phyloP scores from a whole-genome alignment of 2,329 filamentous ascomycete genomes.

The Aspergillus sergii region DNA sequence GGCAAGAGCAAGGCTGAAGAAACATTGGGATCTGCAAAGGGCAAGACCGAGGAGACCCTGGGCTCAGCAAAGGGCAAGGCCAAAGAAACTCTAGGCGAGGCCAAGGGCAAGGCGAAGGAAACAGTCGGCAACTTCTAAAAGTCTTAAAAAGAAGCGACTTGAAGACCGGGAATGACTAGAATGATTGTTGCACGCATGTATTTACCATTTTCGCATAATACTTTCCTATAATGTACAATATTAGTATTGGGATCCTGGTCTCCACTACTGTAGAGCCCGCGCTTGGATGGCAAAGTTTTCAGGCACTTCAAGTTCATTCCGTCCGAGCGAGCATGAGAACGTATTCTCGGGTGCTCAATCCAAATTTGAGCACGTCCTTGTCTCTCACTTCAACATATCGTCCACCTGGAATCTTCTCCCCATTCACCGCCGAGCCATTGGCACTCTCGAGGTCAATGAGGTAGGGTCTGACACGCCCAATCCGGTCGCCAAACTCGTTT shows the following conservation, averaged over 20 bases:
- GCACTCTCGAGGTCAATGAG: conserved; percentile 91
- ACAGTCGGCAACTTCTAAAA: conserved; percentile 16
- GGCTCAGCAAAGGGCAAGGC: conserved; percentile 21
- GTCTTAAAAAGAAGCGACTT: not conserved
- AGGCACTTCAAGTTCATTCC: conserved; percentile 13
- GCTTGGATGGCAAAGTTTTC: not conserved
- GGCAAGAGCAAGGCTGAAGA: conserved; percentile 17
- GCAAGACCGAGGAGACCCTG: conserved; percentile 18
- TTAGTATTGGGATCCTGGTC: not conserved
- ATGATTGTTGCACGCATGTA: not conserved
- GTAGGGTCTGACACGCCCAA: conserved; percentile 80
- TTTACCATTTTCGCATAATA: conserved; percentile 5
- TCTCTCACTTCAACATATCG: conserved; percentile 84
- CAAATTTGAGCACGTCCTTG: conserved; percentile 88
- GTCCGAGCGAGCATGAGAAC: conserved; percentile 78
- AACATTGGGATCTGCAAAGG: conserved; percentile 15
- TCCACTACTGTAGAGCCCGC: not conserved
- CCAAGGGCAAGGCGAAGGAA: conserved; percentile 30
- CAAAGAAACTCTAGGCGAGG: conserved; percentile 16
- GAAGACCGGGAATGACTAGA: not conserved
- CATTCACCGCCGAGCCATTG: conserved; percentile 85
- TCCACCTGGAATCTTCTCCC: conserved; percentile 69
- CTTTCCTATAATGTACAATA: conserved; percentile 13
- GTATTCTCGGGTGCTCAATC: conserved; percentile 86
- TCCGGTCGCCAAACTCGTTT: conserved; percentile 84